These are phyloP conservation scores for Tilletia setariae DNA, from an alignment of 1,284 basidiomycete genomes.

Conservation along the genomic window DNA sequence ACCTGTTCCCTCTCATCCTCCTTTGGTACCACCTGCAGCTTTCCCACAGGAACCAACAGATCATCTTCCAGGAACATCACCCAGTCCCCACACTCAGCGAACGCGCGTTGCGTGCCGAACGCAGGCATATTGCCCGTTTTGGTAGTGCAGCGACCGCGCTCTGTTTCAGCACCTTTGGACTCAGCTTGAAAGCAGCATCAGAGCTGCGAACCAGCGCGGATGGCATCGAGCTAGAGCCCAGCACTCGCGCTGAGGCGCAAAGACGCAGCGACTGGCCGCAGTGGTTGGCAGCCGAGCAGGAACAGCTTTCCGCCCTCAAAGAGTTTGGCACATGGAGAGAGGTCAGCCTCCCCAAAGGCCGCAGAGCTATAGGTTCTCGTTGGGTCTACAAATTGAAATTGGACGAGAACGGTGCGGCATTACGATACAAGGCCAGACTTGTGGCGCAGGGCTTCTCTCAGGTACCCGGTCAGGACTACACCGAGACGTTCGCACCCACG, in stretches of 20 bases:
- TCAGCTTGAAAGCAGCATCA: background rate
- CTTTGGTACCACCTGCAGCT: background rate
- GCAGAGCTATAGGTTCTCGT: background rate
- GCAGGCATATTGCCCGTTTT: background rate
- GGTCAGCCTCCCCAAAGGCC: background rate
- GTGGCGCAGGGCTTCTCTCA: background rate
- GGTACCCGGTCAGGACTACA: background rate
- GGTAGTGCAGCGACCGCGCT: background rate
- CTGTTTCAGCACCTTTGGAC: background rate
- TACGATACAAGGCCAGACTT: background rate
- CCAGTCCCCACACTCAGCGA: background rate
- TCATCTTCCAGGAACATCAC: background rate
- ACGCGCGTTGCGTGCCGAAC: background rate
- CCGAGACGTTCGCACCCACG: background rate
- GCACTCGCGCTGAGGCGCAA: background rate
- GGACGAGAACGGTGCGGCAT: background rate
- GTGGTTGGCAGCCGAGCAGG: background rate
- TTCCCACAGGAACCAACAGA: background rate
- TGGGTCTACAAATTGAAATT: background rate
- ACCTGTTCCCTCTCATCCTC: background rate
- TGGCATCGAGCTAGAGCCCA: background rate
- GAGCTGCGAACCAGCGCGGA: background rate
- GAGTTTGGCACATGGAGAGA: background rate
- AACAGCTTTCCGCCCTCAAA: background rate
- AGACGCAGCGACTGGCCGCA: background rate